A percentile compares a stretch with the other conserved stretches of the same genome.
These are phyloP conservation scores for Camellia granthamiana DNA, from an alignment of 148 eudicot genomes.

Conservation along the genomic window DNA sequence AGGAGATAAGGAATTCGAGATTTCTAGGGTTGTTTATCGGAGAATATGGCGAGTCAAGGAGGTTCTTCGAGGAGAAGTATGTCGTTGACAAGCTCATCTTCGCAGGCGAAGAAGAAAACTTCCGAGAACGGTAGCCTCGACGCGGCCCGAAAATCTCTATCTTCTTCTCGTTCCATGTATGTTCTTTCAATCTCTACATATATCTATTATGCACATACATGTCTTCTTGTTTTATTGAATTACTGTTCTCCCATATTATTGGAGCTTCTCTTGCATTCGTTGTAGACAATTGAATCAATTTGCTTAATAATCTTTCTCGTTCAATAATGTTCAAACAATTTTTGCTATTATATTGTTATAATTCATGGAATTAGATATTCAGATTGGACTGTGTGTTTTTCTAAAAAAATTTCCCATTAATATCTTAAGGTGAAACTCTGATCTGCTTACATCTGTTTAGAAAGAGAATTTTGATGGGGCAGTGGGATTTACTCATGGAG, in stretches of 20 bases:
- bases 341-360: neutral
- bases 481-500: no score
- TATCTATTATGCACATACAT: neutral
- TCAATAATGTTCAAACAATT: neutral
- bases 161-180: constrained; percentile 59
- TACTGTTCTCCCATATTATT: neutral
- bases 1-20: neutral
- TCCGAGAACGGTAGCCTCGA: constrained; percentile 33
- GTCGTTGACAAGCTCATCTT: constrained; percentile 21
- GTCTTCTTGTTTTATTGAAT: neutral
- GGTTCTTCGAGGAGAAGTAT: constrained; percentile 41
- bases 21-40: neutral
- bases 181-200: constrained; percentile 9
- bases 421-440: neutral
- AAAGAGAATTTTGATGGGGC: neutral
- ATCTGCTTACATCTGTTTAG: neutral
- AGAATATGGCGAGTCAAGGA: constrained; percentile 33
- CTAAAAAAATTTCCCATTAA: no score
- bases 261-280: neutral
- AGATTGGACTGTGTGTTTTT: neutral
- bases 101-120: constrained; percentile 37
- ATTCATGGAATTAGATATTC: neutral
- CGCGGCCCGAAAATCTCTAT: constrained; percentile 31
- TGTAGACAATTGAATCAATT: neutral
- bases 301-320: neutral